Evolutionary conservation across 2,329 filamentous ascomycete genomes (phyloP).

Genomic region (Zymoseptoria passerinii): DNA sequence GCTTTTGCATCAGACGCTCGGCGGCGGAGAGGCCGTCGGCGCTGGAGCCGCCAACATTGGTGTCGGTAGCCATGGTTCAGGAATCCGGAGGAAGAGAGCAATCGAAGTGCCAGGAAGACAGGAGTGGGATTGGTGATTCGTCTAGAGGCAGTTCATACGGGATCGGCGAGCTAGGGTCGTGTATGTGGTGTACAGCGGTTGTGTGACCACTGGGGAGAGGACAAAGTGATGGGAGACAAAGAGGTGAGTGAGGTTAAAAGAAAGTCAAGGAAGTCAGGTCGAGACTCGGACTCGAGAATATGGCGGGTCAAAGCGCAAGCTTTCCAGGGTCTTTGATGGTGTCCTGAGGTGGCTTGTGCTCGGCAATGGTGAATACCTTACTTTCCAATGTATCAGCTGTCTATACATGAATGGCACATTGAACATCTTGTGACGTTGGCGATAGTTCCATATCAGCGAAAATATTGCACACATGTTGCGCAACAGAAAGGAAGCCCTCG

Average conservation of each 20-base stretch:
- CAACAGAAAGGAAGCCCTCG: too few relatives aligned
- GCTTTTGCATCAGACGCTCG: conserved; percentile 46
- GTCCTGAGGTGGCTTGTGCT: not conserved
- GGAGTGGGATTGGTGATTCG: not conserved
- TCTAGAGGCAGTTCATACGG: conserved; percentile 10
- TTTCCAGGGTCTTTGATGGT: not conserved
- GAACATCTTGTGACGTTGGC: not conserved
- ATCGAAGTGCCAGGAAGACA: conserved; percentile 10
- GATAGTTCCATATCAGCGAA: not conserved
- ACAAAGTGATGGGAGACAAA: not conserved
- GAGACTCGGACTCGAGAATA: not conserved
- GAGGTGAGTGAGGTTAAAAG: not conserved
- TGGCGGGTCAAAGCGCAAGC: not conserved
- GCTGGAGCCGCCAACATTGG: conserved; percentile 15
- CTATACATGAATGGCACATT: not conserved
- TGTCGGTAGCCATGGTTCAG: conserved; percentile 21
- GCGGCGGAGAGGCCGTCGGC: conserved; percentile 38
- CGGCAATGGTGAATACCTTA: not conserved
- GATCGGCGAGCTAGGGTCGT: not conserved
- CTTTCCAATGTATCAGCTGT: not conserved
- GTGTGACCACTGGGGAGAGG: not conserved
- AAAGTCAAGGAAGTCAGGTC: not conserved
- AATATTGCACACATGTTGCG: too few relatives aligned
- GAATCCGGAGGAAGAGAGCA: conserved; percentile 10
- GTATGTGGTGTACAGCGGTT: not conserved